These are phyloP conservation scores for Rhodotorula toruloides DNA, from an alignment of 768 basidiomycete species.

Conservation along the genomic window DNA sequence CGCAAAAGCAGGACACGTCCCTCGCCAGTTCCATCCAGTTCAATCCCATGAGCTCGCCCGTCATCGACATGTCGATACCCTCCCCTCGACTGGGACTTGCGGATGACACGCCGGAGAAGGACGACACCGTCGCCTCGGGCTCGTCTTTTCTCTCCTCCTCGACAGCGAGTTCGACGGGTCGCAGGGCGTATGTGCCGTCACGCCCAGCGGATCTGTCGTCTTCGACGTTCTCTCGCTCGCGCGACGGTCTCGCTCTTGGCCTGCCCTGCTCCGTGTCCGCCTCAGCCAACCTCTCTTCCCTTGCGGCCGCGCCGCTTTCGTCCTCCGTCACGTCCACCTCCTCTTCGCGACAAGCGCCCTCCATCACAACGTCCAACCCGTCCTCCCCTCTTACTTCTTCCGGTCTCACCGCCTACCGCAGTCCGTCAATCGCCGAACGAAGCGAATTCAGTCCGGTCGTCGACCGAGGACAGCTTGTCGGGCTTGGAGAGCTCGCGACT, in stretches of 20 bases:
- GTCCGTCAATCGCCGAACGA: background rate
- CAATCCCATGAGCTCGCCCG: slow-evolving; percentile 15
- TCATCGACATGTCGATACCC: slow-evolving; percentile 8
- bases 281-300: slow-evolving; percentile 26
- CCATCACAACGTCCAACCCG: background rate
- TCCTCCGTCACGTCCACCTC: slow-evolving; percentile 7
- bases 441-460: slow-evolving; percentile 18
- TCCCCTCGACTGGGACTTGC: background rate
- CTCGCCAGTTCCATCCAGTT: slow-evolving; percentile 14
- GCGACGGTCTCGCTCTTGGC: slow-evolving; percentile 35
- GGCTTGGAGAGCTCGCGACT: slow-evolving; percentile 93
- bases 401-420: slow-evolving; percentile 5
- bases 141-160: background rate
- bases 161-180: background rate
- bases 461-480: slow-evolving; percentile 80
- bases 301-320: background rate
- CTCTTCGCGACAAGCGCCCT: slow-evolving; percentile 3
- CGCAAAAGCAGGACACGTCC: slow-evolving; percentile 15
- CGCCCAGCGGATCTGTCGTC: background rate
- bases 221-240: background rate
- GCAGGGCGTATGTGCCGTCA: background rate
- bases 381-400: background rate
- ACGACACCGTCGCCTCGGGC: slow-evolving; percentile 17
- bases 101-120: background rate
- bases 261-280: slow-evolving; percentile 38